Conservation (phyloP, 2,329 filamentous ascomycete genomes). For the Septoria linicola region DNA sequence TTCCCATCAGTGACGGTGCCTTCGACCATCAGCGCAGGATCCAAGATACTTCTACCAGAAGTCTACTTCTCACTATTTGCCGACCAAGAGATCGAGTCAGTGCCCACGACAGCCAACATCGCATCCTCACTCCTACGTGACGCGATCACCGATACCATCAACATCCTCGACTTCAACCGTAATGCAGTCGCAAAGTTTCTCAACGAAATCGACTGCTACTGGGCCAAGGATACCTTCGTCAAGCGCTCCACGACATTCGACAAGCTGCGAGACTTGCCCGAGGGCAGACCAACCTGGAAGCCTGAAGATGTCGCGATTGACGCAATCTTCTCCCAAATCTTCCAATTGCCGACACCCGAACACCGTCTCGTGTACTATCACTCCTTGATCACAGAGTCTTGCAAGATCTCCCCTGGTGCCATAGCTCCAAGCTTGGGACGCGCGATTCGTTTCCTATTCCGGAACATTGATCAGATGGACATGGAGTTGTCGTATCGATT, state of each 20-base stretch:
- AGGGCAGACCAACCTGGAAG: conserved; percentile 82
- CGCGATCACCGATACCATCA: conserved; percentile 85
- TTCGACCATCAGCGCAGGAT: conserved; percentile 69
- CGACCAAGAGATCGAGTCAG: conserved; percentile 78
- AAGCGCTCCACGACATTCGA: conserved; percentile 93
- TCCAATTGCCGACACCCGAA: conserved; percentile 80
- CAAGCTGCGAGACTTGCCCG: conserved; percentile 66
- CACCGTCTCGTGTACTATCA: conserved; percentile 98
- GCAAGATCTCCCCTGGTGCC: conserved; percentile 93
- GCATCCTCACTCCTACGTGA: conserved; percentile 83
- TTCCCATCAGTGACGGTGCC: conserved; percentile 78
- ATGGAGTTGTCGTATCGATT: conserved; percentile 84
- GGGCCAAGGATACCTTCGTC: conserved; percentile 83
- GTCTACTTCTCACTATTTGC: conserved; percentile 91
- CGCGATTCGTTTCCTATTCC: conserved; percentile 88
- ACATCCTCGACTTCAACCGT: conserved; percentile 89
- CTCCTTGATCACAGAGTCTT: conserved; percentile 88
- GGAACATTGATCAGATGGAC: conserved; percentile 77
- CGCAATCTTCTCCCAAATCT: conserved; percentile 91
- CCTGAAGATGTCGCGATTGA: conserved; percentile 97
- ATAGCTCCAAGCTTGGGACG: conserved; percentile 91
- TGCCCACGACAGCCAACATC: conserved; percentile 73
- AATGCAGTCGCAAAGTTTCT: conserved; percentile 82
- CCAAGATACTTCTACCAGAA: conserved; percentile 81
- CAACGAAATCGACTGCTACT: conserved; percentile 94